Conservation (phyloP, 768 basidiomycete genomes). For the Lactarius sp. region DNA sequence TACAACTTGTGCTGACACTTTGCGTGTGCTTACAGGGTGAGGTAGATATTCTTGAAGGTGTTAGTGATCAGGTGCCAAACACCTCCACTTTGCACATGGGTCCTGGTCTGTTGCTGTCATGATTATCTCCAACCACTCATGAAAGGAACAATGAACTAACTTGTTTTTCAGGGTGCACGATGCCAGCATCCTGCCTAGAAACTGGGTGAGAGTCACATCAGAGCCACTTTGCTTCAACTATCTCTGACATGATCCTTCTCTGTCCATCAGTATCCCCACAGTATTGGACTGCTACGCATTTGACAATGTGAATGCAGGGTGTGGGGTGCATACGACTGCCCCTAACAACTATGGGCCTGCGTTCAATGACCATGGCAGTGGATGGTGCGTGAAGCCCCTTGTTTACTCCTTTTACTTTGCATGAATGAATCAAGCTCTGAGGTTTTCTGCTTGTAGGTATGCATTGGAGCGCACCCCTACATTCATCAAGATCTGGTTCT, state of each 20-base stretch:
- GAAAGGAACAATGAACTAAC: neutral
- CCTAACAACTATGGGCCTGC: constrained; percentile 47
- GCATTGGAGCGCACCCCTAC: constrained; percentile 54
- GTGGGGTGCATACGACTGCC: constrained; percentile 44
- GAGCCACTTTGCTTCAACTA: neutral
- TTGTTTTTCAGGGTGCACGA: constrained; percentile 46
- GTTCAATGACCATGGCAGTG: constrained; percentile 58
- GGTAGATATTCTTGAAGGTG: constrained; percentile 53
- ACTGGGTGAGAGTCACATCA: constrained; percentile 41
- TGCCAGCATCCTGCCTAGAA: constrained; percentile 42
- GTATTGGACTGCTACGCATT: constrained; percentile 47
- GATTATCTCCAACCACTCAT: neutral
- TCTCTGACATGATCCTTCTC: neutral
- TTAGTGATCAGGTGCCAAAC: constrained; percentile 51
- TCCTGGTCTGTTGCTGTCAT: constrained; percentile 25
- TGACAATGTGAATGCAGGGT: constrained; percentile 49
- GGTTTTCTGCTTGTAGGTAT: constrained; percentile 39
- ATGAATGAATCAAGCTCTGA: neutral
- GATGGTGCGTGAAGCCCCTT: constrained; percentile 41
- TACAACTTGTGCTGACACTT: constrained; percentile 6
- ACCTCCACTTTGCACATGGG: constrained; percentile 53
- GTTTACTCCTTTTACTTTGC: neutral
- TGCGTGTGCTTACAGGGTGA: constrained; percentile 39
- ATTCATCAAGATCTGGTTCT: constrained; percentile 70
- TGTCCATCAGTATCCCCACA: constrained; percentile 31